Conservation (phyloP, 148 eudicot genomes). For the Polygonum maritimum region DNA sequence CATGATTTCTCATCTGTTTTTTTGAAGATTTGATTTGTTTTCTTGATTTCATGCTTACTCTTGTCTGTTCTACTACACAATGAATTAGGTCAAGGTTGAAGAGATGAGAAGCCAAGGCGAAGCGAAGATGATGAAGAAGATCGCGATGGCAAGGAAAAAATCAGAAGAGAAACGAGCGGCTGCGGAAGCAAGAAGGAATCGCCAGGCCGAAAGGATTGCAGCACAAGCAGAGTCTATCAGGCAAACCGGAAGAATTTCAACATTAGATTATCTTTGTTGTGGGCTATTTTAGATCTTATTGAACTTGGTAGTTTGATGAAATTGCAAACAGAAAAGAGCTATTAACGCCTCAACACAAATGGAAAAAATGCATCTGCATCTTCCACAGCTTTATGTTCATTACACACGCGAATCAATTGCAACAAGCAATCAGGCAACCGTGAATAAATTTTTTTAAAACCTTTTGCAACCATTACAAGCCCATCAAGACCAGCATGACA, state of each 20-base stretch:
- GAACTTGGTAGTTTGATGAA: not conserved
- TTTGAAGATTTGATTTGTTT: not conserved
- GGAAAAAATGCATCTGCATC: not conserved
- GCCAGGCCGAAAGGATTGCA: constrained; percentile 52
- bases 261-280: constrained; percentile 56
- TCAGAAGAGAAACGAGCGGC: constrained; percentile 71
- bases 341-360: not conserved
- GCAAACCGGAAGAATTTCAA: constrained; percentile 70
- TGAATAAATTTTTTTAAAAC: not conserved
- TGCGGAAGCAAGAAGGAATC: constrained; percentile 57
- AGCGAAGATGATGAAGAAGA: constrained; percentile 81
- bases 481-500: not conserved
- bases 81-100: constrained; percentile 72
- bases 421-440: not conserved
- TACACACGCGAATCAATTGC: not conserved
- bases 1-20: not conserved
- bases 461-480: not conserved
- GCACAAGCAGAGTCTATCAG: constrained; percentile 71
- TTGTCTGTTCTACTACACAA: not conserved
- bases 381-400: not conserved
- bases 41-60: not conserved
- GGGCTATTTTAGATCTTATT: constrained; percentile 34
- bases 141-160: constrained; percentile 58
- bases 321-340: not conserved
- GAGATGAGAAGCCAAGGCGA: constrained; percentile 72